Base-by-base conservation (phyloP, 2,329 filamentous ascomycete genomes). In the Didymosphaeria variabile region DNA sequence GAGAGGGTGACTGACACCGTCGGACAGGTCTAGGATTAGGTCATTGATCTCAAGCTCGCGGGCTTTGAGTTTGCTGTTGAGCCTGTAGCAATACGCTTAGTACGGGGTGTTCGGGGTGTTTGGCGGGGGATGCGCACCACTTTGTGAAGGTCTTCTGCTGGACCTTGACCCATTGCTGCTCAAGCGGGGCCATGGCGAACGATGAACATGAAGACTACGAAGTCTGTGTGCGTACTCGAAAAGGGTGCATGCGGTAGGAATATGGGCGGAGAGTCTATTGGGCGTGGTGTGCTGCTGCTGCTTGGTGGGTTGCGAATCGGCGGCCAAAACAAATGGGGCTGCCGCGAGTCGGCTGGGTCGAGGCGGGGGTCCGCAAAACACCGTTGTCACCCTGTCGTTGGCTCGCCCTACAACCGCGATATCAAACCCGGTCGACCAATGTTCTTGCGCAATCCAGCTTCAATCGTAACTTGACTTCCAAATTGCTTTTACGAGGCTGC, bases 81-180 rank as follows among this genome's bases (percentile, higher is more conserved):
- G 88, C 95, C 93, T 95, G 75, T 60, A 67, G 63, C 53, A 40
- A 57, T 53, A 51, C 45, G 57, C 62, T 75, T 61, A 76, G 72
- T 62, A 63, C 56, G 38, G 66, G 50, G 66, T 26, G 59, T 40
- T 62, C 55, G 56, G 60, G 34, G 26, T 50, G 38, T 26, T 54
- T 10, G 58, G 55, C 31, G 57, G 62, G 57, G 57, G 65, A 51
- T 62, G 75, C 81, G 72, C 74, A 92, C 91, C 95, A 99, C 92
- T 98, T 99, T 61, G 94, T 97, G 81, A 99, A 99, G 31, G 95
- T 99, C 87, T 98, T 99, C 80, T 98, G 91, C 84, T 98, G 94
- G 81, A 97, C 93, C 76, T 85, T 87, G 72, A 89, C 83, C 86
- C 87, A 88, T 80, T 86, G 85, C 81, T 87, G 85, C 79, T 89